Base-by-base conservation (phyloP, 2,329 filamentous ascomycete species). In the Triangularia verruculosa region DNA sequence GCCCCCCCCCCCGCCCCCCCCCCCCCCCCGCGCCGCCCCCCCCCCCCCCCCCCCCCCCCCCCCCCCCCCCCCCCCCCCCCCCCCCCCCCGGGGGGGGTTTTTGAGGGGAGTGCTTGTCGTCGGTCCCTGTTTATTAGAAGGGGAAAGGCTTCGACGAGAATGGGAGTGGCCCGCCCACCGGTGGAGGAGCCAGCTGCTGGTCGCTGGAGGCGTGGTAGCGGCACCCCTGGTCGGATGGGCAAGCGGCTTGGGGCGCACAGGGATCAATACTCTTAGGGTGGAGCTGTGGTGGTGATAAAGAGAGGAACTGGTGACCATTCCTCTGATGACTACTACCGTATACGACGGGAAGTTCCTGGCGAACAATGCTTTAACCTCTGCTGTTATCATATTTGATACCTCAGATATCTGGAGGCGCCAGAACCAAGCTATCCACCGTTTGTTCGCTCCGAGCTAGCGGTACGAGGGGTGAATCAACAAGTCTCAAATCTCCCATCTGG, bases 161-260 rank as follows among this genome's bases (percentile, higher is more conserved):
- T 61, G 65, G 65, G 63, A 61, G 60, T 63, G 65, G 62, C 59
- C 62, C 62, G 65, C 32, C 51, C 28, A 7, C 20, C 64, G 65
- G 65, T 58, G 62, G 60, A 62, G 59, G 60, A 30, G 32, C 57
- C 58, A 57, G 62, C 17, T n/a, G 27, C 43, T 34, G 43, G 59
- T 39, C 24, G 13, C 17, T 54, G 51, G 51, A 28, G 20, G 24
- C 51, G 20, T 22, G 51, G 51, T 54, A 54, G 51, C 51, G 51
- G 51, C 51, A 54, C 51, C 51, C 51, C 51, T 54, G 51, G 20
- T 56, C 59, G 57, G 57, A 56, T 24, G 34, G 55, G 24, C 53
- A 55, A 61, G 59, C 52, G 59, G 59, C 59, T 61, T 61, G 59
- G 59, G 59, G 47, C n/a, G 28, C 39, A 54, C 59, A 61, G 59